Percentiles rank a stretch among this genome's conserved stretches.
Conservation (phyloP, 768 basidiomycete genomes). For the Rhodocollybia butyracea region DNA sequence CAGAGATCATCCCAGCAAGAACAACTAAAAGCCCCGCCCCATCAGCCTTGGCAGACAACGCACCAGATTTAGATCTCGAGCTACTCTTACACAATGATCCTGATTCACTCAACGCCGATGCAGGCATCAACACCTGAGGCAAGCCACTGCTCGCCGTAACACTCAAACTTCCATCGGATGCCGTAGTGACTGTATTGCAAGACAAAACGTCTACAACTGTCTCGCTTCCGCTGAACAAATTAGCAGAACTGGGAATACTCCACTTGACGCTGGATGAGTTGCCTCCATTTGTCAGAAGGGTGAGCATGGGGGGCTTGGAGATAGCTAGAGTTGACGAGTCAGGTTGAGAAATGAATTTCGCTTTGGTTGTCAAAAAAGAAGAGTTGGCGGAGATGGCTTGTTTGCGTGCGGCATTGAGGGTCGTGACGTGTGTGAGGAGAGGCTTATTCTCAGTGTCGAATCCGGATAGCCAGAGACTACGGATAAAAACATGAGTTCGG, state of each 20-base stretch:
- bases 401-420: conserved; percentile 53
- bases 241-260: conserved; percentile 29
- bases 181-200: conserved; percentile 37
- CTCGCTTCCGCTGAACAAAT: conserved; percentile 38
- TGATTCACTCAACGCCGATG: conserved; percentile 14
- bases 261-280: conserved; percentile 21
- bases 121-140: conserved; percentile 36
- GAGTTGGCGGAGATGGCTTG: conserved; percentile 40
- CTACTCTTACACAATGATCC: conserved; percentile 16
- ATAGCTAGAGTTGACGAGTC: conserved; percentile 40
- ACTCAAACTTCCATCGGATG: conserved; percentile 37
- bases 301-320: conserved; percentile 54
- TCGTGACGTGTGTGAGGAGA: conserved; percentile 41
- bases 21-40: conserved; percentile 7
- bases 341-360: conserved; percentile 40
- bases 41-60: not conserved
- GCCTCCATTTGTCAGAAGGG: conserved; percentile 53
- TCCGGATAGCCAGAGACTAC: conserved; percentile 57
- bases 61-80: conserved; percentile 8
- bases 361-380: conserved; percentile 47
- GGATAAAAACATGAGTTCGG: conserved; percentile 1
- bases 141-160: conserved; percentile 38
- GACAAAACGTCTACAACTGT: conserved; percentile 51
- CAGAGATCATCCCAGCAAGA: not conserved
- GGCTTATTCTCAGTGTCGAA: conserved; percentile 46